These are phyloP conservation scores for Phaffomyces antillensis DNA, from an alignment of 805 yeast species.

Conservation along the genomic window DNA sequence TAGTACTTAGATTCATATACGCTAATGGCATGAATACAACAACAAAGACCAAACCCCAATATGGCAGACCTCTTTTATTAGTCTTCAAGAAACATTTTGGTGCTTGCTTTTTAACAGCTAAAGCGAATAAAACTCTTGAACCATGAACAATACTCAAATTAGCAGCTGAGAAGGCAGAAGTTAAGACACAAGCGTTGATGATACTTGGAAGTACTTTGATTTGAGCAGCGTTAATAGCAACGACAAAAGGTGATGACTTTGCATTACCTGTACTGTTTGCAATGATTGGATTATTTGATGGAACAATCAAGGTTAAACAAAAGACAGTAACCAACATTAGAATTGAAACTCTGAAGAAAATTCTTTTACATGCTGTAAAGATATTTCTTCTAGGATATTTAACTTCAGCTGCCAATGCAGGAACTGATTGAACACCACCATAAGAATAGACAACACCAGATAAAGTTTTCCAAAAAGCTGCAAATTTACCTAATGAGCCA, in stretches of 20 bases:
- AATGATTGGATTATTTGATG: conserved; percentile 24
- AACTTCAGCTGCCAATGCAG: conserved; percentile 34
- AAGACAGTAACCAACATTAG: conserved; percentile 26
- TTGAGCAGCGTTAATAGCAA: conserved; percentile 41
- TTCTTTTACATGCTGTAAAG: conserved; percentile 26
- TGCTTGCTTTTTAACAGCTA: conserved; percentile 31
- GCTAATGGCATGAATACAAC: conserved; percentile 28
- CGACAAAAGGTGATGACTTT: conserved; percentile 32
- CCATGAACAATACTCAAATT: conserved; percentile 24
- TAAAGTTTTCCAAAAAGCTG: conserved; percentile 28
- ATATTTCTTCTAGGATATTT: conserved; percentile 29
- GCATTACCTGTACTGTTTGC: conserved; percentile 25
- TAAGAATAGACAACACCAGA: conserved; percentile 33
- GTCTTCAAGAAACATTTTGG: conserved; percentile 28
- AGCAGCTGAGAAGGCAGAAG: conserved; percentile 35
- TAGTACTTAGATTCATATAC: conserved; percentile 23
- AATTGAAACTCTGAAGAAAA: conserved; percentile 23
- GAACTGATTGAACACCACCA: conserved; percentile 41
- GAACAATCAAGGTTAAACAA: conserved; percentile 27
- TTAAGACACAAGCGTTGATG: conserved; percentile 32
- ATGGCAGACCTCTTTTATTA: conserved; percentile 29
- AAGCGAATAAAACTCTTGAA: conserved; percentile 28
- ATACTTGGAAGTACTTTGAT: conserved; percentile 29
- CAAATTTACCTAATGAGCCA: conserved; percentile 20
- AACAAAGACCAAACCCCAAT: conserved; percentile 22